Conservation (phyloP, 192 early-diverging fungal species). For the Phycomyces blakesleeanus region DNA sequence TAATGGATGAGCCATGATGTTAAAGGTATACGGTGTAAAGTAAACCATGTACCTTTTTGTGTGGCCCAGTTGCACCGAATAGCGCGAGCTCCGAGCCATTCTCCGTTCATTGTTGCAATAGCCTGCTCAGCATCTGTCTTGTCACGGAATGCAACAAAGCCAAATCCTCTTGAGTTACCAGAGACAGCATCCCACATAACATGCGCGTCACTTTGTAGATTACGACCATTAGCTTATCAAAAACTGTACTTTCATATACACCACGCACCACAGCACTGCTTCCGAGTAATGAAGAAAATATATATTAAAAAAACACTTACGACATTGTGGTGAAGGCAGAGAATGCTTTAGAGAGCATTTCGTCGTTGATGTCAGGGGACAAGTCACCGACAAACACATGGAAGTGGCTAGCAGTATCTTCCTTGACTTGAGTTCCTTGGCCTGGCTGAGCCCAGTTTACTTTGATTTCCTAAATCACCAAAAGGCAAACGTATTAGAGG, state of each 20-base stretch:
- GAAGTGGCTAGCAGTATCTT: conserved; percentile 52
- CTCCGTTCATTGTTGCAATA: conserved; percentile 82
- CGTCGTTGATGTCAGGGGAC: conserved; percentile 86
- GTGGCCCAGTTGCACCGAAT: conserved; percentile 95
- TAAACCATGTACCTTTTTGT: conserved; percentile 59
- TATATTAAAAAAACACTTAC: conserved; percentile 44
- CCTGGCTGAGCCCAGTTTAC: conserved; percentile 32
- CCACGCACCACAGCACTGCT: too few species aligned
- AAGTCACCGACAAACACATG: conserved; percentile 95
- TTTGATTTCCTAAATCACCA: conserved; percentile 27
- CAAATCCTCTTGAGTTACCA: conserved; percentile 88
- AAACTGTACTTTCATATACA: too few species aligned
- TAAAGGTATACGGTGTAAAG: conserved; percentile 7
- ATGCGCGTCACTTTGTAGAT: conserved; percentile 73
- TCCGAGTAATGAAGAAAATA: too few species aligned
- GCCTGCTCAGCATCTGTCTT: conserved; percentile 84
- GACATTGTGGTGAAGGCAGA: conserved; percentile 66
- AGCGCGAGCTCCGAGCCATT: conserved; percentile 80
- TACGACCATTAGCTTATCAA: conserved; percentile 3
- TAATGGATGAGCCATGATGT: neutral
- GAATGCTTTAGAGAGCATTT: conserved; percentile 76
- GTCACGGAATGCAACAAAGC: conserved; percentile 89
- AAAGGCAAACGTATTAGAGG: neutral
- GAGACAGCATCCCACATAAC: conserved; percentile 91
- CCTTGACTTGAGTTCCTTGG: conserved; percentile 26